Conservation (phyloP, 306 rosid species). For the Pyrus pyrifolia region DNA sequence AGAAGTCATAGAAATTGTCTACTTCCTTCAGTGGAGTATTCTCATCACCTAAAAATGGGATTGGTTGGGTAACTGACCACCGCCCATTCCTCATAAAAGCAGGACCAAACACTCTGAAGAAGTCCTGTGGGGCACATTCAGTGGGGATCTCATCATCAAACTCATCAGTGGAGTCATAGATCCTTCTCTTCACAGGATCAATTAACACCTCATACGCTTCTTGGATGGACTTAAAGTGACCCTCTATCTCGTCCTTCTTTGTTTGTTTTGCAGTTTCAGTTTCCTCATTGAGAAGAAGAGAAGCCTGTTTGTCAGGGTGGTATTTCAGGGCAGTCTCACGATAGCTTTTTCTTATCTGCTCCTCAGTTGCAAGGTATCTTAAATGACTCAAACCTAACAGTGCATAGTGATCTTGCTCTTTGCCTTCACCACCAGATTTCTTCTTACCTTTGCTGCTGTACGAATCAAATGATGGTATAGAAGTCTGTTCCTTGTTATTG, state of each 20-base stretch:
- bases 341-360: conserved; percentile 82
- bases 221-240: conserved; percentile 79
- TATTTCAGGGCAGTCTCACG: conserved; percentile 90
- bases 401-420: conserved; percentile 94
- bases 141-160: conserved; percentile 94
- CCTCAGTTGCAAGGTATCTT: conserved; percentile 94
- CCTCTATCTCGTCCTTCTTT: conserved; percentile 85
- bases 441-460: conserved; percentile 86
- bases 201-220: conserved; percentile 82
- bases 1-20: conserved; percentile 76
- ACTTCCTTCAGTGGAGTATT: conserved; percentile 54
- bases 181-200: conserved; percentile 82
- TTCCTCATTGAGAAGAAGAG: conserved; percentile 74
- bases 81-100: conserved; percentile 96
- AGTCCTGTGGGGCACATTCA: conserved; percentile 89
- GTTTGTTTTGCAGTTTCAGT: conserved; percentile 77
- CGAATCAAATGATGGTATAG: conserved; percentile 62
- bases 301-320: conserved; percentile 97
- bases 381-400: conserved; percentile 82
- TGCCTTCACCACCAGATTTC: conserved; percentile 64
- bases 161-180: conserved; percentile 97
- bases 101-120: conserved; percentile 86
- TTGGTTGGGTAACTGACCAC: conserved; percentile 79
- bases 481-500: conserved; percentile 56
- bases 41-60: conserved; percentile 86